These are phyloP conservation scores for Ceratobasidium sp. DNA, from an alignment of 1,284 basidiomycete genomes.

Conservation along the genomic window DNA sequence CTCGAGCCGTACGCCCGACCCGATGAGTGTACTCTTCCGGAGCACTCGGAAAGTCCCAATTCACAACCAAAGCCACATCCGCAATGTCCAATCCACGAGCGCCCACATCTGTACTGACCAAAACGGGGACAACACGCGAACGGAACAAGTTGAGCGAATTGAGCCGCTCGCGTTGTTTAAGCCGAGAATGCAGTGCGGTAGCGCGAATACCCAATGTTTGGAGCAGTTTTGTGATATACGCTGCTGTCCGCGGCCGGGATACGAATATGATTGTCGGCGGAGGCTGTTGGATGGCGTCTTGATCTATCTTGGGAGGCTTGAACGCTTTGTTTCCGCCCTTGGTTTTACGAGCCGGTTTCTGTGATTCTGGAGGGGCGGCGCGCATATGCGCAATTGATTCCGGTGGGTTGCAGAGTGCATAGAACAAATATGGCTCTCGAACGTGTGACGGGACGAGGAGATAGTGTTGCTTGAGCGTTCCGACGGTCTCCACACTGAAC, in stretches of 20 bases:
- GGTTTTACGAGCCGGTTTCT: conserved; percentile 56
- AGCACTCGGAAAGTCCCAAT: conserved; percentile 99
- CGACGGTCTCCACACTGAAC: conserved; percentile 85
- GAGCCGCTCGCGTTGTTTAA: conserved; percentile 98
- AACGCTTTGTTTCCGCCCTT: conserved; percentile 52
- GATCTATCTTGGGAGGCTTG: conserved; percentile 50
- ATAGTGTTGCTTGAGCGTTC: conserved; percentile 89
- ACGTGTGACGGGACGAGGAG: conserved; percentile 96
- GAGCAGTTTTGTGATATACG: conserved; percentile 73
- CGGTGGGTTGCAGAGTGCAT: conserved; percentile 91
- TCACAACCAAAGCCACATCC: conserved; percentile 98
- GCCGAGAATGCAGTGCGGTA: conserved; percentile 64
- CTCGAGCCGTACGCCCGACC: conserved; percentile 97
- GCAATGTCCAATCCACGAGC: conserved; percentile 99
- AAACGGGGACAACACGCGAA: conserved; percentile 96
- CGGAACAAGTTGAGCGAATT: conserved; percentile 99
- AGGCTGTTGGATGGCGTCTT: conserved; percentile 68
- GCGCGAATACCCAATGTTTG: not conserved
- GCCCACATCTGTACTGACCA: conserved; percentile 98
- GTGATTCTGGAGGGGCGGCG: conserved; percentile 67
- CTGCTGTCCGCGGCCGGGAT: conserved; percentile 98
- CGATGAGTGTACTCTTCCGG: conserved; percentile 99
- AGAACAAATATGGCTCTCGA: conserved; percentile 92
- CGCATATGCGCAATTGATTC: conserved; percentile 79
- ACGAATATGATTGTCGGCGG: conserved; percentile 97